phyloP scores from a whole-genome alignment of 257 asterid species.

The Buddleja alternifolia region DNA sequence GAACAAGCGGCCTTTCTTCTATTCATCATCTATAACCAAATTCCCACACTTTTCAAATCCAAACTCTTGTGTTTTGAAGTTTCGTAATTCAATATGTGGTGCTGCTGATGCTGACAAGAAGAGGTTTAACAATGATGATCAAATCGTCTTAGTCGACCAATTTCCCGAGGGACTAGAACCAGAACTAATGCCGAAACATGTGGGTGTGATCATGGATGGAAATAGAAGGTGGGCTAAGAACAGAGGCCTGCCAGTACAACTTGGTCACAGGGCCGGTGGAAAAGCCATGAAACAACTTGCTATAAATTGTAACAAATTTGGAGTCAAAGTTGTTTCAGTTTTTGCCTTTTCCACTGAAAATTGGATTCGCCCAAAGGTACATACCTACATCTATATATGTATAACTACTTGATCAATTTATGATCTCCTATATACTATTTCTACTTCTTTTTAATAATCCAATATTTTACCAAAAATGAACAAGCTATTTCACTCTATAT shows the following conservation, averaged over 20 bases:
- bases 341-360: constrained; percentile 34
- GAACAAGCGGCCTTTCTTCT: no score
- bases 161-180: constrained; percentile 11
- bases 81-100: neutral
- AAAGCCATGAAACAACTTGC: constrained; percentile 16
- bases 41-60: neutral
- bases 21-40: no score
- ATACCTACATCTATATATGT: neutral
- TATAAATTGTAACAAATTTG: constrained; percentile 16
- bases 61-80: neutral
- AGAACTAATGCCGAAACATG: constrained; percentile 30
- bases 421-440: no score
- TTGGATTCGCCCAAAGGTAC: constrained; percentile 25
- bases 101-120: neutral
- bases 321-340: constrained; percentile 26
- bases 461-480: no score
- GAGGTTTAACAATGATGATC: no score
- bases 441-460: no score
- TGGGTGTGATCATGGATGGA: constrained; percentile 30
- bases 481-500: no score
- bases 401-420: no score
- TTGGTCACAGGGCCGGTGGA: constrained; percentile 21
- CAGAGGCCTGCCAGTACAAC: constrained; percentile 3
- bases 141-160: no score
- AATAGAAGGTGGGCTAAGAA: constrained; percentile 26